Evolutionary conservation across 345 rosid genomes (phyloP), one percentile per base, ranked within the genome.

Genomic region (Corymbia maculata): DNA sequence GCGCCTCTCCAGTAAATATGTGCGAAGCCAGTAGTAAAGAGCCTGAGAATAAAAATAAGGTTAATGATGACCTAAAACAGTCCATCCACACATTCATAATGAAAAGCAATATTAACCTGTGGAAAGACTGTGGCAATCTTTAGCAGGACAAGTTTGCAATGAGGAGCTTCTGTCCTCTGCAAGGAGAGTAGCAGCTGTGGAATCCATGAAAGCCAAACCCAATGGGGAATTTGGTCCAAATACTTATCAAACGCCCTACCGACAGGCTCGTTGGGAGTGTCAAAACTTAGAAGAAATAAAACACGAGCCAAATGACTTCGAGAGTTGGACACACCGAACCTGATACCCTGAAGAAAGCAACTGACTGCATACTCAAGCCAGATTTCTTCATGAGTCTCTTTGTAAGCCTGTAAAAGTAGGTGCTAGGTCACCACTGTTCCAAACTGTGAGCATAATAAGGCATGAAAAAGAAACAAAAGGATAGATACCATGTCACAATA

Each of bases 151-250:
- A 95, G 96, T 96, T 98, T 98, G 95, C 99, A 94, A 88, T 97
- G 99, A 88, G 99, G 95, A 88, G 99, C 99, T 92, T 98, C 99
- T n/a, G 95, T 91, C 94, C 99, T 95, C 95, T 97, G 99, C 91
- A 98, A 92, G 90, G 99, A 98, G 90, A 98, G 98, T 90, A 98
- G 93, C 52, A 98, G 91, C 92, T 98, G 99, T 4, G 99, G 99
- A 90, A 98, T 96, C 99, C 99, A 98, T 89, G 98, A 93, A 92
- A 97, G 99, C 99, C 99, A 98, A 86, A 96, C 97, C 99, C 99
- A 98, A 91, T 96, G 95, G 30, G 99, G 99, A 88, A 96, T 95
- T 92, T 98, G 99, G 75, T 98, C 99, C 90, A 95, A 92, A 89
- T 94, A 95, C 92, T 96, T 98, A 92, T 97, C 98, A 91, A 98